Conservation (phyloP, 2,329 filamentous ascomycete genomes). For the Stachybotrys echinatus region DNA sequence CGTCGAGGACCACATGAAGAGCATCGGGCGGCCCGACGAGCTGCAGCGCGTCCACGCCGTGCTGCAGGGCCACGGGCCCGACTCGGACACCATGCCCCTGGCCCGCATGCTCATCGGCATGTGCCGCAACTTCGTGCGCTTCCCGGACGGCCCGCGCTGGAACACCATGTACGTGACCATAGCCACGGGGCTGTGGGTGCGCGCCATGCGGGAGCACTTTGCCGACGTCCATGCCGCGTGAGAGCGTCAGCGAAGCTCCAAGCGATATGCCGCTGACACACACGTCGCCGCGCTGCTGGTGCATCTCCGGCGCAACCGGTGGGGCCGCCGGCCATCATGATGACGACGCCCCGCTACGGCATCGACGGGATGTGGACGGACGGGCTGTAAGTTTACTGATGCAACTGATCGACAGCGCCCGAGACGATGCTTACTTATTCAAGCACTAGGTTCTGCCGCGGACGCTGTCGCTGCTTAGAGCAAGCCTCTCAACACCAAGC, state of each 20-base stretch:
- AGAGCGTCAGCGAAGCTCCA: no score
- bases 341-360: background rate
- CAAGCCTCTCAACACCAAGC: no score
- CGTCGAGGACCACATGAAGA: slow-evolving; percentile 13
- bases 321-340: background rate
- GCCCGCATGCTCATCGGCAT: background rate
- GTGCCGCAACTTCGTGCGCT: slow-evolving; percentile 16
- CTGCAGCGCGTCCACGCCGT: slow-evolving; percentile 11
- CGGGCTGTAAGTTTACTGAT: background rate
- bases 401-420: background rate
- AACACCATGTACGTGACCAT: slow-evolving; percentile 14
- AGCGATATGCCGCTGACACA: no score
- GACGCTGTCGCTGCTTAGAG: no score
- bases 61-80: slow-evolving; percentile 12
- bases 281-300: background rate
- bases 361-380: background rate
- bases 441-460: no score
- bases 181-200: slow-evolving; percentile 12
- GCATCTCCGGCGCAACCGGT: background rate
- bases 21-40: slow-evolving; percentile 11
- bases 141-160: slow-evolving; percentile 17
- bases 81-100: background rate
- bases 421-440: background rate
- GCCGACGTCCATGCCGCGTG: background rate
- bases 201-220: background rate